These are phyloP conservation scores for Backusella psychrophila DNA, from an alignment of 192 early-diverging fungal genomes.

Conservation along the genomic window DNA sequence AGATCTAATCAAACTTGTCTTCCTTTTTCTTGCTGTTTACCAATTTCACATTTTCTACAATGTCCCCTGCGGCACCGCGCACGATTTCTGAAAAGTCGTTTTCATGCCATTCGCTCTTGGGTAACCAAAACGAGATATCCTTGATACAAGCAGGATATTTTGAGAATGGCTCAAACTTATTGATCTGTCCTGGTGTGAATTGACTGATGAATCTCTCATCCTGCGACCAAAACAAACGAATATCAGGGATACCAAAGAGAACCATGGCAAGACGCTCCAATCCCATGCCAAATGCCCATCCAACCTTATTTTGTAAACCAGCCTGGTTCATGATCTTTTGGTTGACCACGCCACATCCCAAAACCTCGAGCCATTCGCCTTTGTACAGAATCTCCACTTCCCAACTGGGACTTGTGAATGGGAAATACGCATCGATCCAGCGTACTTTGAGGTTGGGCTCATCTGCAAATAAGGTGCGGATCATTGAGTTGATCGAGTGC, in stretches of 20 bases:
- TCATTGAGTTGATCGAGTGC: slow-evolving; percentile 80
- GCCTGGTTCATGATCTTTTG: slow-evolving; percentile 78
- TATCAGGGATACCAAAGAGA: slow-evolving; percentile 93
- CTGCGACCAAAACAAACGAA: slow-evolving; percentile 92
- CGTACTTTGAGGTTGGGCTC: slow-evolving; percentile 74
- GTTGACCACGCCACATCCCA: slow-evolving; percentile 90
- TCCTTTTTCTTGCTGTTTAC: slow-evolving; percentile 31
- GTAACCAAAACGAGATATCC: slow-evolving; percentile 93
- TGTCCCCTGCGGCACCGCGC: slow-evolving; percentile 87
- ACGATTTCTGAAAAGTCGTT: slow-evolving; percentile 95
- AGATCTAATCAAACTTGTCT: too few species aligned
- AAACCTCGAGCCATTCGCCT: slow-evolving; percentile 92
- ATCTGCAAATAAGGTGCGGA: slow-evolving; percentile 64
- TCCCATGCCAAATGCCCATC: slow-evolving; percentile 99
- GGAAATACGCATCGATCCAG: slow-evolving; percentile 95
- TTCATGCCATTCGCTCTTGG: slow-evolving; percentile 68
- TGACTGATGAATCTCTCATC: slow-evolving; percentile 86
- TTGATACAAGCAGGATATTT: slow-evolving; percentile 92
- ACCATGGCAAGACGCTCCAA: slow-evolving; percentile 96
- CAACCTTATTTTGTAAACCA: slow-evolving; percentile 71
- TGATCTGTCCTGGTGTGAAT: slow-evolving; percentile 68
- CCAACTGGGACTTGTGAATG: slow-evolving; percentile 95
- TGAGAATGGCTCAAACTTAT: slow-evolving; percentile 83
- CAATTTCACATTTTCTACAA: slow-evolving; percentile 86
- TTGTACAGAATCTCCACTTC: slow-evolving; percentile 95